Evolutionary conservation across 2,329 filamentous ascomycete genomes (phyloP), one percentile per base, ranked within the genome.

Genomic region (Alternaria angustiovoidea): DNA sequence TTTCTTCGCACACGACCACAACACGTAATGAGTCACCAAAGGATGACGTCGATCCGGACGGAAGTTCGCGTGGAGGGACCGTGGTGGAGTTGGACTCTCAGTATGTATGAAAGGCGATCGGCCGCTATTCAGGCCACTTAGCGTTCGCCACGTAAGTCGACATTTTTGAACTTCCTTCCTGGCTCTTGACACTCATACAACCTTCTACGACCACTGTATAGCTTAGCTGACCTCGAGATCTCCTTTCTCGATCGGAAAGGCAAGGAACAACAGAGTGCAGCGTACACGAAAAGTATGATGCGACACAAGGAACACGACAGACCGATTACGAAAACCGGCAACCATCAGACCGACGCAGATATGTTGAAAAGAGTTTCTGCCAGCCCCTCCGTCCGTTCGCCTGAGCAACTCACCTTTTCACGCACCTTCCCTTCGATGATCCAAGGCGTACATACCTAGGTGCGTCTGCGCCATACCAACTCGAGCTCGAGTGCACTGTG

Each of bases 111-210:
- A 67, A 66, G 68, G 59, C 68, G 75, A 78, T 78, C 76, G 75
- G 70, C 71, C 69, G 68, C 62, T 59, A 69, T 72, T 67, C 67
- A 79, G 74, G 68, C 78, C 77, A 80, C 73, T 80, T 77, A 80
- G 76, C 75, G 75, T 74, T 70, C 72, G 78, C 77, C 78, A 80
- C 78, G 78, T 80, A 68, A 68, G 74, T 71, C 54, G 58, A 63
- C 66, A 59, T 43, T 57, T 65, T 65, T 69, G 55, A 52, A 67
- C 54, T 22, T 58, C 66, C 48, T 56, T 64, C 65, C 57, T 62
- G 54, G 66, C 59, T 62, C 63, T 65, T 63, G 54, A 62, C 49
- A 59, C 52, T 71, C 65, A 71, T 67, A 68, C 66, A 58, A 62
- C 61, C 44, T 57, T 59, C 36, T 59, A 20, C 59, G 39, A 42